phyloP scores from a whole-genome alignment of 345 rosid species.

The Lenwebbia sp. region DNA sequence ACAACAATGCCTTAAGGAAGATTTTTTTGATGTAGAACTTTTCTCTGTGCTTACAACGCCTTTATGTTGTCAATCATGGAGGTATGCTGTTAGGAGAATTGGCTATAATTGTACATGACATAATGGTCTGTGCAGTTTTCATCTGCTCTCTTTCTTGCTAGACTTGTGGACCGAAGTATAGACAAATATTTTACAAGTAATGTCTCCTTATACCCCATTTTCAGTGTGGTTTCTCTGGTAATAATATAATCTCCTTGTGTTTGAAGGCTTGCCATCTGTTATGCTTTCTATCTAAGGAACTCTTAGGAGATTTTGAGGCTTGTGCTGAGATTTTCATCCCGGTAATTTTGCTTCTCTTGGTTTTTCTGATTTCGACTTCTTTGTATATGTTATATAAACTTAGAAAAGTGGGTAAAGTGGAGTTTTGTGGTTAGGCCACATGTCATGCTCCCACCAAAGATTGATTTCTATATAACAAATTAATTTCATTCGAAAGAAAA shows the following conservation, averaged over 20 bases:
- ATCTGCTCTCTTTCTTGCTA: neutral
- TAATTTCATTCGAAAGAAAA: neutral
- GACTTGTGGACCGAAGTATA: neutral
- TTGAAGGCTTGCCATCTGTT: conserved; percentile 84
- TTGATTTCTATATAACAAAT: neutral
- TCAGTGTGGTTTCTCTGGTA: neutral
- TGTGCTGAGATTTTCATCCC: conserved; percentile 95
- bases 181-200: neutral
- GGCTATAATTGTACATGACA: neutral
- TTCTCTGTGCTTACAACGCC: neutral
- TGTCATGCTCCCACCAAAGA: neutral
- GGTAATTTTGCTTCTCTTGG: conserved; percentile 31
- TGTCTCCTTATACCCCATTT: neutral
- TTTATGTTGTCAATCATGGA: neutral
- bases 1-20: neutral
- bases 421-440: neutral
- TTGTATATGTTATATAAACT: neutral
- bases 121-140: neutral
- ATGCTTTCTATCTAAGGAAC: conserved; percentile 92
- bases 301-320: conserved; percentile 90
- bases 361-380: neutral
- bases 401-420: neutral
- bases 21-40: neutral
- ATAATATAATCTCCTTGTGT: neutral
- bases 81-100: neutral